Conservation (phyloP, 1,139 yeast species). For the Saccharomyces hybrid region DNA sequence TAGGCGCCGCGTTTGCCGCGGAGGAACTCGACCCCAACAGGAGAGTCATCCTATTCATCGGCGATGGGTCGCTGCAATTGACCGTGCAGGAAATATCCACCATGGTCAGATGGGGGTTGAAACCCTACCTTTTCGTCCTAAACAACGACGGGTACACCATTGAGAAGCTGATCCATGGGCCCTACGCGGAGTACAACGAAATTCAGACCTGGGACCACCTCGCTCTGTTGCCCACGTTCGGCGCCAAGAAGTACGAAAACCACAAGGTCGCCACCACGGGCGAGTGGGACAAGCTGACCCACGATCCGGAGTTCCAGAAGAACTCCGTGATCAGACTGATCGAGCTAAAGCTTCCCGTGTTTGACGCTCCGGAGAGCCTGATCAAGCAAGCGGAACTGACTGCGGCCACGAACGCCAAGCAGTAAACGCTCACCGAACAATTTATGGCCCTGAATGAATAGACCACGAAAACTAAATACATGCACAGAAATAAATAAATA, state of each 20-base stretch:
- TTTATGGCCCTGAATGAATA: too few relatives aligned
- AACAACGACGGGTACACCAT: too few relatives aligned
- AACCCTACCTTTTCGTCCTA: too few relatives aligned
- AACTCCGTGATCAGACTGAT: conserved; percentile 58
- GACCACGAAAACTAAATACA: too few relatives aligned
- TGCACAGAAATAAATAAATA: too few relatives aligned
- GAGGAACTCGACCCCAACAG: too few relatives aligned
- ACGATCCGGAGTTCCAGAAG: conserved; percentile 41
- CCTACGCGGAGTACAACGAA: conserved; percentile 62
- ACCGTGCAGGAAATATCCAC: too few relatives aligned
- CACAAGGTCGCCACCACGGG: conserved; percentile 52
- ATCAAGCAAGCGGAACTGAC: conserved; percentile 69
- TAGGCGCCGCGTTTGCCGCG: too few relatives aligned
- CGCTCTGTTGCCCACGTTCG: conserved; percentile 60
- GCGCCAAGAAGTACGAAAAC: conserved; percentile 47
- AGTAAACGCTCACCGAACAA: not conserved
- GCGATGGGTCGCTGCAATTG: too few relatives aligned
- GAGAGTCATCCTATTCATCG: too few relatives aligned
- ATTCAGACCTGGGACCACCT: conserved; percentile 79
- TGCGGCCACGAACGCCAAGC: conserved; percentile 49
- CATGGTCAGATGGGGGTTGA: too few relatives aligned
- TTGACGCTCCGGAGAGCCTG: conserved; percentile 76
- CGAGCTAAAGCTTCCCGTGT: conserved; percentile 67
- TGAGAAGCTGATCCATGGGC: not conserved
- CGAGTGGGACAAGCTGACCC: conserved; percentile 54